A percentile compares a stretch with the other conserved stretches of the same genome.
phyloP scores from a whole-genome alignment of 176 grass and related monocot genomes.

The Bothriochloa decipiens region DNA sequence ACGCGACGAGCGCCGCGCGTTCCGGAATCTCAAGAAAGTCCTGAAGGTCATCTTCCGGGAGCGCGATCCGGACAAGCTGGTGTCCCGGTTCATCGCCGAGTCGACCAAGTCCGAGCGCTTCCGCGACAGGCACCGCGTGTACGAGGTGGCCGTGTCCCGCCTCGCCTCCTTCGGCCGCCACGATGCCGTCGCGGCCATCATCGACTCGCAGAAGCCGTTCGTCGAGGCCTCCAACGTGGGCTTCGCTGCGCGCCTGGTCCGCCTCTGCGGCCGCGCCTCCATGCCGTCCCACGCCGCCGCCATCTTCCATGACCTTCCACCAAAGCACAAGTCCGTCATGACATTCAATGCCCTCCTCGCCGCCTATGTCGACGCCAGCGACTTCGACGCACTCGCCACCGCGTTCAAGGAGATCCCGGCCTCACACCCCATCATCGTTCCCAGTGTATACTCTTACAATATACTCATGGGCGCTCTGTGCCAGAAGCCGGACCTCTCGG shows the following conservation, averaged over 20 bases:
- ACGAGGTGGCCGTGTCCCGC: conserved; percentile 50
- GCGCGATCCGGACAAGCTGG: conserved; percentile 61
- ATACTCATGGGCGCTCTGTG: conserved; percentile 53
- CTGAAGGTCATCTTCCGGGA: conserved; percentile 28
- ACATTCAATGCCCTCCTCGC: conserved; percentile 59
- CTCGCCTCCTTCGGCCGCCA: conserved; percentile 46
- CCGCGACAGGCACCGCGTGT: conserved; percentile 51
- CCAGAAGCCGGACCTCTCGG: conserved; percentile 50
- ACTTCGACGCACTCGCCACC: conserved; percentile 29
- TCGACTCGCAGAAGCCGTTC: conserved; percentile 65
- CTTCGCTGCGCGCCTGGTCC: conserved; percentile 61
- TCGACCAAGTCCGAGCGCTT: conserved; percentile 10
- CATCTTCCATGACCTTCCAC: conserved; percentile 47
- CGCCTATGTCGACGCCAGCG: conserved; percentile 10
- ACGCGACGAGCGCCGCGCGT: neutral
- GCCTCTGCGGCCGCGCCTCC: conserved; percentile 59
- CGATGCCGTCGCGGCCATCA: conserved; percentile 52
- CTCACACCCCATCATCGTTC: conserved; percentile 39
- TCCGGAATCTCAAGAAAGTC: neutral
- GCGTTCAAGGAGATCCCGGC: conserved; percentile 51
- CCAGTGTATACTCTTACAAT: conserved; percentile 57
- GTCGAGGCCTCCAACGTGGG: conserved; percentile 34
- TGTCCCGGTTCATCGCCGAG: conserved; percentile 48
- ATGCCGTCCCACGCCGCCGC: conserved; percentile 59
- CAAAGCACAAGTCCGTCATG: conserved; percentile 34